Evolutionary conservation across 768 basidiomycete genomes (phyloP).

Genomic region (Russula ochroleuca): DNA sequence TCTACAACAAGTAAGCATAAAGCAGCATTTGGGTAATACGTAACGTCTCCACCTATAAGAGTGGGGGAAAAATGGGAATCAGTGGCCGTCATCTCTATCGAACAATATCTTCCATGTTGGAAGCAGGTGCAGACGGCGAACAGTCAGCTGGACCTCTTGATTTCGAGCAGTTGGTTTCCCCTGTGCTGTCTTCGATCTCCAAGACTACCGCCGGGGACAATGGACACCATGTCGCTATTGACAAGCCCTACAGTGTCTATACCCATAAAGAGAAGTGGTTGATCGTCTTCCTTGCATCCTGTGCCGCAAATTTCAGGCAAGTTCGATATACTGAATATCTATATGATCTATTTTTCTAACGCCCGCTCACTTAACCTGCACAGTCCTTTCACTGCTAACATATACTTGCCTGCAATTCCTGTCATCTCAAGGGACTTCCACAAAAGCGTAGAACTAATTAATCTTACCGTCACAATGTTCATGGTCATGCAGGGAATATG

Average conservation of each 20-base stretch:
- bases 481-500: slow-evolving; percentile 64
- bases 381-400: slow-evolving; percentile 69
- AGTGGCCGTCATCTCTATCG: background rate
- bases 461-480: slow-evolving; percentile 76
- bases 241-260: slow-evolving; percentile 45
- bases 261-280: slow-evolving; percentile 60
- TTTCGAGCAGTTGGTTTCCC: background rate
- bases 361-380: background rate
- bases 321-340: background rate
- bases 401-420: slow-evolving; percentile 79
- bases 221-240: slow-evolving; percentile 31
- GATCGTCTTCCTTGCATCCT: slow-evolving; percentile 54
- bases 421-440: slow-evolving; percentile 58
- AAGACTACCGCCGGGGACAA: background rate
- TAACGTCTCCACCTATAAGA: background rate
- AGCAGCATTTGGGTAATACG: background rate
- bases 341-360: background rate
- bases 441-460: slow-evolving; percentile 66
- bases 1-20: no score
- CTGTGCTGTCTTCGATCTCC: no score
- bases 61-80: background rate
- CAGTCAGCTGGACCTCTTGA: background rate
- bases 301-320: slow-evolving; percentile 63
- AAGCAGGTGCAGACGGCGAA: background rate
- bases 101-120: background rate